Evolutionary conservation across 257 asterid genomes (phyloP).

Genomic region (Solanum clarkiae): DNA sequence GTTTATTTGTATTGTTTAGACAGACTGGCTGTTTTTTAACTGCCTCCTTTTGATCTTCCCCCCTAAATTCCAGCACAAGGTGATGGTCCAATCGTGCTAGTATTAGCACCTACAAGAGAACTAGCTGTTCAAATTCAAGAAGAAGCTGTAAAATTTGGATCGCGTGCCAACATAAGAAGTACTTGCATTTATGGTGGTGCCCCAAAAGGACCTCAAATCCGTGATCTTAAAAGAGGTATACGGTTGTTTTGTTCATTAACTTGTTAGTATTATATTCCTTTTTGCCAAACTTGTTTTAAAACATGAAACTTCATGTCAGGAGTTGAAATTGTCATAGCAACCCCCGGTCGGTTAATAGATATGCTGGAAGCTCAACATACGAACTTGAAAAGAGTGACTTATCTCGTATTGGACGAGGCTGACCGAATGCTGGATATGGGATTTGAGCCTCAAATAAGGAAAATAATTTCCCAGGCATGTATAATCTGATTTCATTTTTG

Average conservation of each 20-base stretch:
- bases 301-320: slow-evolving; percentile 29
- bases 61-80: slow-evolving; percentile 42
- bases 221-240: slow-evolving; percentile 76
- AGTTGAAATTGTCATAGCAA: slow-evolving; percentile 84
- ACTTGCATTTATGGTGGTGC: slow-evolving; percentile 94
- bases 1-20: neutral
- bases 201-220: slow-evolving; percentile 92
- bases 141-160: slow-evolving; percentile 76
- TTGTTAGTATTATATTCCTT: neutral
- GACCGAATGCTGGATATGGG: slow-evolving; percentile 99
- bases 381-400: slow-evolving; percentile 76
- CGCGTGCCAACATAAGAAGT: slow-evolving; percentile 50
- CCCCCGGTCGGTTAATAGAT: slow-evolving; percentile 91
- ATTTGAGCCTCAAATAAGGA: slow-evolving; percentile 93
- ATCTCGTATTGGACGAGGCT: slow-evolving; percentile 91
- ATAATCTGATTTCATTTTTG: neutral
- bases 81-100: slow-evolving; percentile 79
- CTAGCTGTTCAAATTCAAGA: slow-evolving; percentile 87
- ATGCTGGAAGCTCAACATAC: slow-evolving; percentile 88
- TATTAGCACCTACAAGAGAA: slow-evolving; percentile 91
- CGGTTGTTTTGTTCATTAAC: neutral
- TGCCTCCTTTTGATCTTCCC: neutral
- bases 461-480: slow-evolving; percentile 67
- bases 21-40: neutral
- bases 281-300: neutral